phyloP scores from a whole-genome alignment of 2,329 filamentous ascomycete species.

The Metarhizium robertsii region DNA sequence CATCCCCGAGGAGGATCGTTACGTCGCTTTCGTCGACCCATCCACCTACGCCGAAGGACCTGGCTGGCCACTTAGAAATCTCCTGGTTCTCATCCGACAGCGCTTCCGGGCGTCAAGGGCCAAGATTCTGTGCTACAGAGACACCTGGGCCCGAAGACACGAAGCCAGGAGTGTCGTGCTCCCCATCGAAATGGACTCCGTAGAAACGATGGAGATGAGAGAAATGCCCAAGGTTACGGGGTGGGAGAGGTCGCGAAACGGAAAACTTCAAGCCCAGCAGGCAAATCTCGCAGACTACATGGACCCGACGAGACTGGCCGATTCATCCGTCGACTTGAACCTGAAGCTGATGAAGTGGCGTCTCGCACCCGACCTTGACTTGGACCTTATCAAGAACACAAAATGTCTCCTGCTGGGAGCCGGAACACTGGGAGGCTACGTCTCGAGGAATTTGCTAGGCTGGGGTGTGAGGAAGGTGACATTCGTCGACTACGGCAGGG shows the following conservation, averaged over 20 bases:
- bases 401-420: constrained; percentile 87
- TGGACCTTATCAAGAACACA: constrained; percentile 81
- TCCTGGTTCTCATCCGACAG: constrained; percentile 75
- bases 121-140: constrained; percentile 84
- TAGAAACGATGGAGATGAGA: constrained; percentile 31
- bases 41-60: constrained; percentile 83
- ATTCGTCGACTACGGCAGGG: constrained; percentile 85
- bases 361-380: constrained; percentile 76
- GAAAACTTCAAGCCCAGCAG: constrained; percentile 68
- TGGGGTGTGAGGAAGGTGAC: constrained; percentile 96
- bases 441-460: constrained; percentile 82
- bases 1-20: constrained; percentile 63
- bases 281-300: constrained; percentile 87
- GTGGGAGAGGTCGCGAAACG: constrained; percentile 78
- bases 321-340: constrained; percentile 92
- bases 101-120: constrained; percentile 68
- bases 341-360: constrained; percentile 99
- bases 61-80: constrained; percentile 86
- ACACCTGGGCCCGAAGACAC: constrained; percentile 67
- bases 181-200: constrained; percentile 46
- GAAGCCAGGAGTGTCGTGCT: constrained; percentile 76
- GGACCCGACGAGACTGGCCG: constrained; percentile 78
- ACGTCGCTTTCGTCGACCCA: constrained; percentile 81
- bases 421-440: constrained; percentile 88
- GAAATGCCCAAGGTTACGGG: constrained; percentile 84